These are phyloP conservation scores for Trichoderma sp. DNA, from an alignment of 2,329 filamentous ascomycete species.

Conservation along the genomic window DNA sequence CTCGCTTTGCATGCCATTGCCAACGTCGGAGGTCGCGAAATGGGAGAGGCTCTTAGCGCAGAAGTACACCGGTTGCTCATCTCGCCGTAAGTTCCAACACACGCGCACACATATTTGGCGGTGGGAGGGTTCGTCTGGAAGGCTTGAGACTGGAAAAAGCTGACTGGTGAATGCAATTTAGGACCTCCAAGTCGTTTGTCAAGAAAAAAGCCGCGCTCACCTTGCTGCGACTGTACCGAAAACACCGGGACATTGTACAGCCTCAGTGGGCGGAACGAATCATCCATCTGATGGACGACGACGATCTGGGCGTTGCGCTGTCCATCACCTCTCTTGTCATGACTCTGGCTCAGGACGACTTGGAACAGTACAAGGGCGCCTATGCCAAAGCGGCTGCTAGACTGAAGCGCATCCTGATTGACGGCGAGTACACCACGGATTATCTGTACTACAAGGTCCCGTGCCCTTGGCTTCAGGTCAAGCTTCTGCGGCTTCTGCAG, in stretches of 20 bases:
- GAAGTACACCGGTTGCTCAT: constrained; percentile 94
- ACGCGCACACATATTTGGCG: not conserved
- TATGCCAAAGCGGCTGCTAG: constrained; percentile 91
- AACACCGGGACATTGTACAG: constrained; percentile 89
- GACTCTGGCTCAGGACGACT: constrained; percentile 87
- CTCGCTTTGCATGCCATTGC: constrained; percentile 95
- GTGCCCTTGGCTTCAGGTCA: constrained; percentile 97
- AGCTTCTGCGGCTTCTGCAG: constrained; percentile 84
- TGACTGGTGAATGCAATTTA: constrained; percentile 23
- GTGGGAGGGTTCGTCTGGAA: not conserved
- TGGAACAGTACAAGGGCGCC: constrained; percentile 90
- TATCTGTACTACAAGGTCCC: constrained; percentile 99
- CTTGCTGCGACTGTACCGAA: constrained; percentile 87
- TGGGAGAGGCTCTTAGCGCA: constrained; percentile 87
- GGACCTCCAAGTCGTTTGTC: constrained; percentile 86
- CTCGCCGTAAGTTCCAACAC: constrained; percentile 67
- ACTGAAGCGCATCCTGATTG: constrained; percentile 84
- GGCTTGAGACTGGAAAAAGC: not conserved
- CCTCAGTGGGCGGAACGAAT: constrained; percentile 97
- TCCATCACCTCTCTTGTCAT: constrained; percentile 96
- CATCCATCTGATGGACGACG: constrained; percentile 97
- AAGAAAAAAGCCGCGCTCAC: constrained; percentile 99
- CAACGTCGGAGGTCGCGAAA: constrained; percentile 93
- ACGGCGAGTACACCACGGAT: constrained; percentile 82
- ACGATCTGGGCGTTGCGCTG: constrained; percentile 87